Conservation (phyloP, 2,329 filamentous ascomycete species). For the Aciculosporium take region DNA sequence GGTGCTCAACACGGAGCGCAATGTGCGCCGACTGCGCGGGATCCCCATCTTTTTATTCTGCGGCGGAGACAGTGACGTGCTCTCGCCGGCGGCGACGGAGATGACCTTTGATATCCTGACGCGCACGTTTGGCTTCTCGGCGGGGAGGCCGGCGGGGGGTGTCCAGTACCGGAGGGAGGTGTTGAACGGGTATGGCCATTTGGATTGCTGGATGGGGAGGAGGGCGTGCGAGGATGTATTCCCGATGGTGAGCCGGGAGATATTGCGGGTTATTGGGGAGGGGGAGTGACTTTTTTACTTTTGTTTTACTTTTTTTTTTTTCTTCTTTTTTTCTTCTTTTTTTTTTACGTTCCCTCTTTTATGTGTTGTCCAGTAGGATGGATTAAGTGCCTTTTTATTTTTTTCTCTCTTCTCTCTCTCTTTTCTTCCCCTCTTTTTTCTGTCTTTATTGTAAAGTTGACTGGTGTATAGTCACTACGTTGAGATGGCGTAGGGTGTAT, state of each 20-base stretch:
- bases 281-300: not conserved
- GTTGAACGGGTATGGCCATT: conserved; percentile 43
- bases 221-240: conserved; percentile 46
- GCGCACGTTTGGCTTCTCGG: conserved; percentile 31
- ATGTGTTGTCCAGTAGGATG: too few relatives aligned
- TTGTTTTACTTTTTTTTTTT: not conserved
- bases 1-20: conserved; percentile 32
- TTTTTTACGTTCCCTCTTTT: not conserved
- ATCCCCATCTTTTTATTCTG: conserved; percentile 43
- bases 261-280: conserved; percentile 30
- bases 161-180: conserved; percentile 36
- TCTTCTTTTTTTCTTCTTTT: not conserved
- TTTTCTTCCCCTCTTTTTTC: too few relatives aligned
- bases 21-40: conserved; percentile 34
- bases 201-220: conserved; percentile 49
- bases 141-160: conserved; percentile 14
- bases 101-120: conserved; percentile 38
- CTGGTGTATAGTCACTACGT: too few relatives aligned
- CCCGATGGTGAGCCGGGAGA: conserved; percentile 38
- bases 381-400: too few relatives aligned
- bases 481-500: too few relatives aligned
- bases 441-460: too few relatives aligned
- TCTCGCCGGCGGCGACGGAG: conserved; percentile 38
- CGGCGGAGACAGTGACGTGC: conserved; percentile 41
- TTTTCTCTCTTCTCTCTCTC: too few relatives aligned